Evolutionary conservation across 1,284 basidiomycete species (phyloP).

Genomic region (Pascua guehoae): DNA sequence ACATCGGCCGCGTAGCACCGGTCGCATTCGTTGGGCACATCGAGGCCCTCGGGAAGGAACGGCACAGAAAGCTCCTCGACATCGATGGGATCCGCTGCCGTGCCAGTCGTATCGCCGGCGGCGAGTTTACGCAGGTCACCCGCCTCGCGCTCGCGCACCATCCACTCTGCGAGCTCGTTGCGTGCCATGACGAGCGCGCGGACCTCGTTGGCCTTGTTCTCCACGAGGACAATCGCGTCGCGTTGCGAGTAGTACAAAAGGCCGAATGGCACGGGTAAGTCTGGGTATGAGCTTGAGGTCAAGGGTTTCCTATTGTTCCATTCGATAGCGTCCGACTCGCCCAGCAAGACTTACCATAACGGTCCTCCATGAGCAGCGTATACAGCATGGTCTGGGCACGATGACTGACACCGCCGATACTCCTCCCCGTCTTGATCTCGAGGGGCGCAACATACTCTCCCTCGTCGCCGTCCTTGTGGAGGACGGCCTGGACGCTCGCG

Average conservation of each 20-base stretch:
- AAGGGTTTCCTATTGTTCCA: too few relatives aligned
- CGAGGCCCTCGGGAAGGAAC: conserved; percentile 82
- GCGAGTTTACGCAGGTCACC: not conserved
- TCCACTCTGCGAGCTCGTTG: conserved; percentile 80
- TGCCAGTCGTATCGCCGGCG: conserved; percentile 1
- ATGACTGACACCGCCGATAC: conserved; percentile 78
- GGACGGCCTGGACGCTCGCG: conserved; percentile 71
- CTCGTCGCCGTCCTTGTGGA: conserved; percentile 47
- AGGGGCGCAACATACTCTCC: conserved; percentile 58
- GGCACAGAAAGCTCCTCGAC: conserved; percentile 35
- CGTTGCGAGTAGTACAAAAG: conserved; percentile 91
- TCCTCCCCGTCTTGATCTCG: conserved; percentile 92
- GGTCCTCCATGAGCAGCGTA: conserved; percentile 83
- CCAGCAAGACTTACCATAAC: conserved; percentile 60
- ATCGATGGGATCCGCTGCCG: conserved; percentile 1
- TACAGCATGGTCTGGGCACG: conserved; percentile 98
- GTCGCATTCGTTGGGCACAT: conserved; percentile 72
- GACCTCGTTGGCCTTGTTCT: conserved; percentile 73
- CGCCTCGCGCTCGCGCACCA: conserved; percentile 40
- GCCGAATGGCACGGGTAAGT: conserved; percentile 57
- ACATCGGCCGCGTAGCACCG: conserved; percentile 77
- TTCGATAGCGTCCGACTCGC: too few relatives aligned
- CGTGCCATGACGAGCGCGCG: conserved; percentile 73
- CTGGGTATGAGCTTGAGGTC: conserved; percentile 13
- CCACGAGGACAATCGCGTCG: conserved; percentile 79